Evolutionary conservation across 106 monocot genomes (phyloP).

Genomic region (Vanilla planifolia): DNA sequence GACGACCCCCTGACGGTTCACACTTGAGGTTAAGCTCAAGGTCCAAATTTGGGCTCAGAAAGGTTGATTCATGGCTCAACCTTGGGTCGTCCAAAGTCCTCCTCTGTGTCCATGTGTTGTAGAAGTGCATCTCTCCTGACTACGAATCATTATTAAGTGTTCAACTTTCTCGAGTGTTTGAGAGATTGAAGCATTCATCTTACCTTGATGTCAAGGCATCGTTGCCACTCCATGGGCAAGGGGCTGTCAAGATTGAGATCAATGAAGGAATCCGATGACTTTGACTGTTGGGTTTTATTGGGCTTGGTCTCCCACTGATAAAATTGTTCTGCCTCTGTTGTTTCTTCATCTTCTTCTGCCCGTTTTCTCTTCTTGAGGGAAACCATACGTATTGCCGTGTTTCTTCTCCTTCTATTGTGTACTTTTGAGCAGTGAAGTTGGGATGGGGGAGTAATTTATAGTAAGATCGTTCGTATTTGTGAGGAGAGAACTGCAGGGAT

Average conservation of each 20-base stretch:
- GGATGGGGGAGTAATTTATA: background rate
- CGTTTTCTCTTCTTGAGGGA: slow-evolving; percentile 20
- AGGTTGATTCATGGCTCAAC: background rate
- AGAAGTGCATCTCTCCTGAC: slow-evolving; percentile 60
- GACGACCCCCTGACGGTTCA: background rate
- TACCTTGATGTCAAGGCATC: slow-evolving; percentile 73
- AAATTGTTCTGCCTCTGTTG: no score
- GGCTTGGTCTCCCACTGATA: background rate
- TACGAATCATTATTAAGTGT: slow-evolving; percentile 8
- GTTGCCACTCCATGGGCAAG: slow-evolving; percentile 60
- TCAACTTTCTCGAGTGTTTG: background rate
- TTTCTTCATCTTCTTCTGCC: slow-evolving; percentile 3
- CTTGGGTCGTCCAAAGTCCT: slow-evolving; percentile 49
- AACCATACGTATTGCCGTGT: background rate
- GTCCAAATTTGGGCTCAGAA: slow-evolving; percentile 20
- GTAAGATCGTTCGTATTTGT: no score
- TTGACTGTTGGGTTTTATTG: background rate
- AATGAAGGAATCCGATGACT: slow-evolving; percentile 6
- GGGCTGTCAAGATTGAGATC: slow-evolving; percentile 65
- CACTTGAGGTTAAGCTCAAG: slow-evolving; percentile 48
- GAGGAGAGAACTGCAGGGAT: no score
- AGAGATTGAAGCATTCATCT: background rate
- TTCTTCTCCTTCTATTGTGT: background rate
- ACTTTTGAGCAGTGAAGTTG: background rate
- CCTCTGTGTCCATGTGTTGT: slow-evolving; percentile 56